Conservation (phyloP, 495 filamentous ascomycete genomes). For the Lasiosphaeria ovina region DNA sequence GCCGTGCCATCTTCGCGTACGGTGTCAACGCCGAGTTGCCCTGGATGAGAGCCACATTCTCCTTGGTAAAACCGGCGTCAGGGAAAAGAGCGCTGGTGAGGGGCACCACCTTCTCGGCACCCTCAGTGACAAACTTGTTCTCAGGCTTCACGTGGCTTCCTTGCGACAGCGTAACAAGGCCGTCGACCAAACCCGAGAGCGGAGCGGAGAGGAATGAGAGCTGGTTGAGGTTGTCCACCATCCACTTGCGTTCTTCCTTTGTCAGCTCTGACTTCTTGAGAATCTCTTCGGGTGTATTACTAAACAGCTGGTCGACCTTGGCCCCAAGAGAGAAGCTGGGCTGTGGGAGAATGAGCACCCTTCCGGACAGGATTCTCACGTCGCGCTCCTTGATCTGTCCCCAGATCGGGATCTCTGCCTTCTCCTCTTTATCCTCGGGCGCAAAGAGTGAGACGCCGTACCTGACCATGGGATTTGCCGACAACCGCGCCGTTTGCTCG, state of each 20-base stretch:
- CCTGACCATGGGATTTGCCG: conserved; percentile 45
- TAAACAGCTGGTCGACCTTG: conserved; percentile 36
- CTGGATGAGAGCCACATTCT: conserved; percentile 19
- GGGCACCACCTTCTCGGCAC: conserved; percentile 6
- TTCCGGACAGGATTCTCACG: conserved; percentile 22
- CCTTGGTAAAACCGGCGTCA: conserved; percentile 5
- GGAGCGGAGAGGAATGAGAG: conserved; percentile 41
- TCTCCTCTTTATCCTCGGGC: conserved; percentile 1
- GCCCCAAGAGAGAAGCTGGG: conserved; percentile 37
- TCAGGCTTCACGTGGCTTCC: conserved; percentile 49
- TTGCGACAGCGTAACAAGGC: conserved; percentile 39
- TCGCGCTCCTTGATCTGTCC: conserved; percentile 3
- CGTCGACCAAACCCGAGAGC: conserved; percentile 41
- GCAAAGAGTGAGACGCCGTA: conserved; percentile 40
- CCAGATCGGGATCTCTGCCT: not conserved
- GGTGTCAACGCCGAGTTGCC: conserved; percentile 32
- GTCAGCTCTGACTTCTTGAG: conserved; percentile 12
- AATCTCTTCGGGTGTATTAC: conserved; percentile 21
- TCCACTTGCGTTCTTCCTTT: not conserved
- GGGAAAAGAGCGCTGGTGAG: conserved; percentile 19
- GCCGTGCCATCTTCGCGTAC: conserved; percentile 22
- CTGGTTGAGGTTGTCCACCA: conserved; percentile 5
- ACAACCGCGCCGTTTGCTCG: conserved; percentile 43
- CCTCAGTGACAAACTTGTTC: conserved; percentile 28
- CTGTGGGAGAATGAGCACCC: conserved; percentile 47